Conservation (phyloP, 805 yeast genomes). For the Saccharomycopsis vini region DNA sequence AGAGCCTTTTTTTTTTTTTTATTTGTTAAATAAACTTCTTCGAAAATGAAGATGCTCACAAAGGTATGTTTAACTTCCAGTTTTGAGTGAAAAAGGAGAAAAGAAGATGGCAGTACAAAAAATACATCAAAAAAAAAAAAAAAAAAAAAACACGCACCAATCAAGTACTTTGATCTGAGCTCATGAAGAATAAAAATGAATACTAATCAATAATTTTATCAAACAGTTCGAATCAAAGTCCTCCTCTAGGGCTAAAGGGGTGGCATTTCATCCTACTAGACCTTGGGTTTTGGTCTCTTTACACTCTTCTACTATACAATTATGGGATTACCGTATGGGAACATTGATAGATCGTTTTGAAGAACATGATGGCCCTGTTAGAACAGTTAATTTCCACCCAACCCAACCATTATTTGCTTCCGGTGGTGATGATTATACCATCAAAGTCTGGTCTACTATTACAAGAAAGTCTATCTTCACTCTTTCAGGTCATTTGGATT, state of each 20-base stretch:
- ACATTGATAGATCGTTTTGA: constrained; percentile 92
- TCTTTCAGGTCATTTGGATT: constrained; percentile 88
- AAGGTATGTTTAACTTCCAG: constrained; percentile 50
- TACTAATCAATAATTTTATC: constrained; percentile 18
- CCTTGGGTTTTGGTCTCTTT: constrained; percentile 96
- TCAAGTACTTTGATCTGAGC: too few relatives aligned
- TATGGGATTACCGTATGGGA: constrained; percentile 99
- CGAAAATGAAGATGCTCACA: constrained; percentile 76
- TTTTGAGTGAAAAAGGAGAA: too few relatives aligned
- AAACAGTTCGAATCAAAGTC: constrained; percentile 79
- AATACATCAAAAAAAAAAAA: too few relatives aligned
- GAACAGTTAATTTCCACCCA: constrained; percentile 93
- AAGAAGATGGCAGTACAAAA: too few relatives aligned
- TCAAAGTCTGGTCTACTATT: constrained; percentile 92
- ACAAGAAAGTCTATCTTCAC: constrained; percentile 89
- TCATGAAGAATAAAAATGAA: constrained; percentile 1
- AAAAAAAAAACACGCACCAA: too few relatives aligned
- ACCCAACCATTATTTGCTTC: constrained; percentile 96
- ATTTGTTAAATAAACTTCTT: constrained; percentile 8
- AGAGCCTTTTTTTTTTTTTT: too few relatives aligned
- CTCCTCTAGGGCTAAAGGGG: constrained; percentile 93
- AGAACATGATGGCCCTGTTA: constrained; percentile 97
- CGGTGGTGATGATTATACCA: constrained; percentile 94
- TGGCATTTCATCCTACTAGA: constrained; percentile 91
- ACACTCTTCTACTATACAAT: constrained; percentile 95